Evolutionary conservation across 352 stramenopile genomes (phyloP).

Genomic region (Pythium scleroteichum): DNA sequence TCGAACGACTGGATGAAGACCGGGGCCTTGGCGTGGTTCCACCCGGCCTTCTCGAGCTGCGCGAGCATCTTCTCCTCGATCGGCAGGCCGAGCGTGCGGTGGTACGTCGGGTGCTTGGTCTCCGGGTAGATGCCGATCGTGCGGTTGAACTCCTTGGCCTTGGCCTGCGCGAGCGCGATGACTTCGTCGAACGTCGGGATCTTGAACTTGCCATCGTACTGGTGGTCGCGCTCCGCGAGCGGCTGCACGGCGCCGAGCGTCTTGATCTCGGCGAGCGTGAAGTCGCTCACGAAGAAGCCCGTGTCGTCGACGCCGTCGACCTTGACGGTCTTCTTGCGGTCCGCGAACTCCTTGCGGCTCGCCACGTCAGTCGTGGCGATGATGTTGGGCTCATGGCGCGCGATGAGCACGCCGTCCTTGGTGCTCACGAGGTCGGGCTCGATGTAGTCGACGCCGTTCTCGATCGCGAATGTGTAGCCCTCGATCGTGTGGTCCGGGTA

Average conservation of each 20-base stretch:
- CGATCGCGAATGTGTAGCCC: slow-evolving; percentile 87
- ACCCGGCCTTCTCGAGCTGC: slow-evolving; percentile 60
- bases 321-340: slow-evolving; percentile 36
- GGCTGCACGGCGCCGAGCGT: slow-evolving; percentile 79
- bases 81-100: slow-evolving; percentile 47
- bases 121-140: slow-evolving; percentile 87
- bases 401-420: slow-evolving; percentile 25
- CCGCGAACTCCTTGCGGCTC: slow-evolving; percentile 64
- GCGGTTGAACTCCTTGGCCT: slow-evolving; percentile 50
- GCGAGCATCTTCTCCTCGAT: slow-evolving; percentile 71
- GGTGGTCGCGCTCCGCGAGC: slow-evolving; percentile 68
- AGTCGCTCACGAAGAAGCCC: slow-evolving; percentile 88
- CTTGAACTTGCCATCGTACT: slow-evolving; percentile 78
- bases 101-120: slow-evolving; percentile 80
- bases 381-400: slow-evolving; percentile 23
- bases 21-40: slow-evolving; percentile 61
- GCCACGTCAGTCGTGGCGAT: slow-evolving; percentile 81
- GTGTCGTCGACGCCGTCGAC: slow-evolving; percentile 53
- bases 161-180: slow-evolving; percentile 51
- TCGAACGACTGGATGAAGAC: slow-evolving; percentile 77
- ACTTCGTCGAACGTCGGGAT: slow-evolving; percentile 90
- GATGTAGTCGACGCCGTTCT: slow-evolving; percentile 90
- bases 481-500: slow-evolving; percentile 89
- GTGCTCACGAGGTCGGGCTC: slow-evolving; percentile 80
- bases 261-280: slow-evolving; percentile 91